phyloP scores from a whole-genome alignment of 306 rosid species.

The Carpinus fangiana region DNA sequence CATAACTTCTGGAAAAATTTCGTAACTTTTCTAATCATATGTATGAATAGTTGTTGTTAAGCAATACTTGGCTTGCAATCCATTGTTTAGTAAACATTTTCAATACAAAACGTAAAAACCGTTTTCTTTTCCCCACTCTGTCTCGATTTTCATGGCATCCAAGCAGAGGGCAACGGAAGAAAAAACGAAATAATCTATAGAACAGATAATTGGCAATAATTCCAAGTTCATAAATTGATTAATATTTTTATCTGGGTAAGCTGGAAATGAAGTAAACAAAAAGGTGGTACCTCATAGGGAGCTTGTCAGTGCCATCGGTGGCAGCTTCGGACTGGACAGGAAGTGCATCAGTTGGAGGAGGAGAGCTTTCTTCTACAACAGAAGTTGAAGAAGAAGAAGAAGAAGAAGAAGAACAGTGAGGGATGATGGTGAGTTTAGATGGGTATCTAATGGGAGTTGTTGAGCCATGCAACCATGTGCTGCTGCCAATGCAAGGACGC shows the following conservation, averaged over 20 bases:
- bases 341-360: constrained; percentile 46
- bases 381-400: constrained; percentile 45
- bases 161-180: too few relatives aligned
- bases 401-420: constrained; percentile 50
- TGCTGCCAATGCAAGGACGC: constrained; percentile 9
- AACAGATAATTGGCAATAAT: not conserved
- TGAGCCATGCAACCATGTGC: constrained; percentile 20
- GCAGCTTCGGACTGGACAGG: constrained; percentile 32
- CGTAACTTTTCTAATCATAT: not conserved
- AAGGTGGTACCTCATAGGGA: constrained; percentile 44
- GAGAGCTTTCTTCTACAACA: constrained; percentile 41
- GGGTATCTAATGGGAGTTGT: constrained; percentile 29
- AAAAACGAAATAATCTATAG: not conserved
- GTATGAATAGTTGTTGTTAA: not conserved
- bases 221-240: not conserved
- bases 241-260: not conserved
- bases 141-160: too few relatives aligned
- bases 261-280: not conserved
- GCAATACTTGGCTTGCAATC: not conserved
- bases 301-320: constrained; percentile 16
- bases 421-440: constrained; percentile 26
- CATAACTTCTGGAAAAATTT: not conserved
- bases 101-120: not conserved
- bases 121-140: not conserved
- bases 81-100: not conserved